Conservation (phyloP, 1,284 basidiomycete genomes). For the Ceratorhiza oryzae-sativae region DNA sequence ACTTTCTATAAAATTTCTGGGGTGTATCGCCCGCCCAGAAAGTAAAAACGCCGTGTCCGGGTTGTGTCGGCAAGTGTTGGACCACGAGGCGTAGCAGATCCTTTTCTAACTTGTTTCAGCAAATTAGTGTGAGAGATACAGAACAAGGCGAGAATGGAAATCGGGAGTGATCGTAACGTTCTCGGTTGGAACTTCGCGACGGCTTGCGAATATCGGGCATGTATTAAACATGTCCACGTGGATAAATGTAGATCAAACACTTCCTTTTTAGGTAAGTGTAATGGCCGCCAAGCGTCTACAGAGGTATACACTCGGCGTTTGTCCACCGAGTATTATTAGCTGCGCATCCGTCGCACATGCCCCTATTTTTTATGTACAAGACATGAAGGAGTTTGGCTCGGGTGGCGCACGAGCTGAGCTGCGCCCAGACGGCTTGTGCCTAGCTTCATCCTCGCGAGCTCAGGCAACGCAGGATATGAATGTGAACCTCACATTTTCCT, state of each 20-base stretch:
- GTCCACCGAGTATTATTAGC: neutral
- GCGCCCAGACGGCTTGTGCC: neutral
- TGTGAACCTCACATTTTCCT: conserved; percentile 3
- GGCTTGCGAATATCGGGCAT: neutral
- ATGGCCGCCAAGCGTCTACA: neutral
- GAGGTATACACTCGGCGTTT: neutral
- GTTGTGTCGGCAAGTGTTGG: neutral
- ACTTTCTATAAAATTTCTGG: neutral
- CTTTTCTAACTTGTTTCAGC: neutral
- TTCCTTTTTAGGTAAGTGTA: conserved; percentile 3
- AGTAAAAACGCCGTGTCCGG: neutral
- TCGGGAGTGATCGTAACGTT: neutral
- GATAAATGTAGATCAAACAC: neutral
- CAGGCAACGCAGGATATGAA: neutral
- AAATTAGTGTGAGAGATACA: neutral
- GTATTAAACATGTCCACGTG: neutral
- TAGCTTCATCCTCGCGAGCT: neutral
- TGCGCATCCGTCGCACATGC: neutral
- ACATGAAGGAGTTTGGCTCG: neutral
- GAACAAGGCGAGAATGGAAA: neutral
- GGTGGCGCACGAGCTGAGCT: conserved; percentile 7
- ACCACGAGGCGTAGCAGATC: too few relatives aligned
- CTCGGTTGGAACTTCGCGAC: neutral
- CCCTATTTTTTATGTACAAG: neutral
- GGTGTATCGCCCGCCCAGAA: neutral